phyloP scores from a whole-genome alignment of 129 eudicot species.

The Kitagawia praeruptora region DNA sequence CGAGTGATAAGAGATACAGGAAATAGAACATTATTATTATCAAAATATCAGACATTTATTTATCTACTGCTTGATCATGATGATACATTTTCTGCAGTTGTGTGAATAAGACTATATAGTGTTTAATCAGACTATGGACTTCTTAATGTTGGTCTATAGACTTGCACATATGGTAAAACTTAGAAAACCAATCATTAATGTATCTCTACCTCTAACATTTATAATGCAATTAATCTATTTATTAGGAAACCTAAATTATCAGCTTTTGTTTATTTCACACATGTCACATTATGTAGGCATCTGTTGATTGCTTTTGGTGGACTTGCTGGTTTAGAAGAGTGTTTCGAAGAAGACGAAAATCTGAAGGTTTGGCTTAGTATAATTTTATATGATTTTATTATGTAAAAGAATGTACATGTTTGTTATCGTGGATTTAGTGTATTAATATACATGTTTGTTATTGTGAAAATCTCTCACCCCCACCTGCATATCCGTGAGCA shows the following conservation, averaged over 20 bases:
- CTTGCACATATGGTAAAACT: background rate
- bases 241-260: background rate
- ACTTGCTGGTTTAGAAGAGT: constrained; percentile 94
- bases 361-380: constrained; percentile 40
- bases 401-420: too few species aligned
- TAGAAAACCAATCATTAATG: background rate
- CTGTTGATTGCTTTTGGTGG: constrained; percentile 94
- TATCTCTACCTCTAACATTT: background rate
- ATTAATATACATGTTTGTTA: background rate
- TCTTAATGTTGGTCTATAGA: background rate
- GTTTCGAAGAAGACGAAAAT: constrained; percentile 72
- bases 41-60: background rate
- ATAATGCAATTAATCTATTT: background rate
- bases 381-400: background rate
- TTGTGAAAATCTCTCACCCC: background rate
- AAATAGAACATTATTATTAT: background rate
- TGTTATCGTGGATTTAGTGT: too few species aligned
- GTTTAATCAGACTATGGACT: background rate
- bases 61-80: background rate
- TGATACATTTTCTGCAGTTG: background rate
- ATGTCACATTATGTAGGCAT: constrained; percentile 45
- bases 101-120: background rate
- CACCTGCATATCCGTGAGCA: background rate
- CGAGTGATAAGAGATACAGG: background rate
- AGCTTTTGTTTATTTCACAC: background rate